These are phyloP conservation scores for Pseudocercospora fuligena DNA, from an alignment of 2,329 filamentous ascomycete species.

Conservation along the genomic window DNA sequence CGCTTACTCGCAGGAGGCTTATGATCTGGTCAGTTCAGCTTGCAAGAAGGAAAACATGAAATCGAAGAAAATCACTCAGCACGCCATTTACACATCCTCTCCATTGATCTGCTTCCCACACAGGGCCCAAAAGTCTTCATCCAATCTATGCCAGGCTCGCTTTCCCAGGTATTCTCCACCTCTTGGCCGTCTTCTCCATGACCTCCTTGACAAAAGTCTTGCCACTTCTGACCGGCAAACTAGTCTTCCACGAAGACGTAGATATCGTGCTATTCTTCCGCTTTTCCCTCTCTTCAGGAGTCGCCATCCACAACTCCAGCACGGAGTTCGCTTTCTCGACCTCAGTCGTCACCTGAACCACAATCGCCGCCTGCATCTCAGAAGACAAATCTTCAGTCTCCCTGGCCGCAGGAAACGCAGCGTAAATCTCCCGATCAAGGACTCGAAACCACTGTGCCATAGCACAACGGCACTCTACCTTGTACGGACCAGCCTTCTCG, in stretches of 20 bases:
- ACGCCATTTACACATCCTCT: not conserved
- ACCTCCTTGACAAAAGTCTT: constrained; percentile 1
- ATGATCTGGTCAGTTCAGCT: too few relatives aligned
- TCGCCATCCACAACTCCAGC: not conserved
- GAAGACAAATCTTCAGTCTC: not conserved
- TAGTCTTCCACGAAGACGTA: not conserved
- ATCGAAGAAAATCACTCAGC: too few relatives aligned
- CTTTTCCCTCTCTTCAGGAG: not conserved
- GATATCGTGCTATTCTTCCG: not conserved
- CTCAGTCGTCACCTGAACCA: not conserved
- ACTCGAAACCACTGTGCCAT: constrained; percentile 3
- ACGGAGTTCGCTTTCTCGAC: not conserved
- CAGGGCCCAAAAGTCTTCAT: not conserved
- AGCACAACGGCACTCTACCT: not conserved
- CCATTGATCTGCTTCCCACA: not conserved
- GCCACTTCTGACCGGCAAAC: not conserved
- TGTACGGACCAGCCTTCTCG: not conserved
- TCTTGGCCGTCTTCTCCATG: not conserved
- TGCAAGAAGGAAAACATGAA: too few relatives aligned
- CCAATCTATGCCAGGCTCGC: not conserved
- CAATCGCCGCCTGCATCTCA: not conserved
- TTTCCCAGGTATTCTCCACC: not conserved
- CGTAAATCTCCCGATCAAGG: not conserved
- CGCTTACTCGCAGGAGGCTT: too few relatives aligned
- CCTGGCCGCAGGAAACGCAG: not conserved